Evolutionary conservation across 768 basidiomycete genomes (phyloP), one percentile per base, ranked within the genome.

Genomic region (Termitomyces sp.): DNA sequence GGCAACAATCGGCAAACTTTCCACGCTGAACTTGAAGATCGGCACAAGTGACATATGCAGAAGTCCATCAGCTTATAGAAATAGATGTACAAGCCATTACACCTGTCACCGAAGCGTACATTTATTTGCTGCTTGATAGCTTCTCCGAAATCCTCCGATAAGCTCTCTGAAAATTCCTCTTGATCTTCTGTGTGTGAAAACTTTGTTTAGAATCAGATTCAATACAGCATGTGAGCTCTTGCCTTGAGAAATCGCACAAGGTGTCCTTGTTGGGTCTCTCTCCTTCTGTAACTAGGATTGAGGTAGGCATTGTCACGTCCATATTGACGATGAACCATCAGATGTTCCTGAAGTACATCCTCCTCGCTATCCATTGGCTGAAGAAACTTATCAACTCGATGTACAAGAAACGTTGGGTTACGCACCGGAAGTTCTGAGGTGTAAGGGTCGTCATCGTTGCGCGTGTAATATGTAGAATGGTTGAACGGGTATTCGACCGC

Each of bases 331-430:
- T 69, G 65, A 37, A 64, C 59, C 65, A 69, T 70, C 56, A 69
- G 65, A 19, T 65, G 68, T 31, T 69, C 67, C 55, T 73, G 71
- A 3, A 73, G 59, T 37, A 71, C 60, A 43, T 73, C 70, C 57
- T 71, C 69, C 37, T 61, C 61, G 54, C 68, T 71, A 46, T 69
- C 69, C 70, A 73, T 73, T 1, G 71, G 70, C 70, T 73, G 56
- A 17, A 10, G 37, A 7, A 32, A 23, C 19, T 34, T 34, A 37
- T 56, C 49, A 38, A 32, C 44, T 21, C 12, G 34, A 47, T 21
- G 12, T 19, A 14, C 14, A 21, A 47, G 14, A 32, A 7, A 32
- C 19, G 12, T 31, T 34, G n/a, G 1, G 8, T 47, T 47, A 32
- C 46, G n/a, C 31, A 47, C 46, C 11, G 31, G 46, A 34, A 47